Percentiles rank a stretch among this genome's conserved stretches.
Conservation (phyloP, 2,329 filamentous ascomycete species). For the Emergomyces orientalis region DNA sequence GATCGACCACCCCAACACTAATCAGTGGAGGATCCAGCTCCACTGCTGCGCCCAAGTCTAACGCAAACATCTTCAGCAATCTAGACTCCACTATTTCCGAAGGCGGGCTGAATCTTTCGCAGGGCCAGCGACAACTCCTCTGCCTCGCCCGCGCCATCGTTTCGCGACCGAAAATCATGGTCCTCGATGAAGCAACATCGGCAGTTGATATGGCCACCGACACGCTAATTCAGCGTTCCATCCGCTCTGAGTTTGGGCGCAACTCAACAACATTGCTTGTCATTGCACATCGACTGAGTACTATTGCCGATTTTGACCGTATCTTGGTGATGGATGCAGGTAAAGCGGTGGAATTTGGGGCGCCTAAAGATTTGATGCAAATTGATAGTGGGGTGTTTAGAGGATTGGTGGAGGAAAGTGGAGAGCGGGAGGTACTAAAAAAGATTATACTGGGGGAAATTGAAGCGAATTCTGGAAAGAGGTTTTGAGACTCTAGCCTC, state of each 20-base stretch:
- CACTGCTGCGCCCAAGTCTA: constrained; percentile 30
- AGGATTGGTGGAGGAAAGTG: constrained; percentile 43
- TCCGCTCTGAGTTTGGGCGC: constrained; percentile 59
- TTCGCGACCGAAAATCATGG: constrained; percentile 63
- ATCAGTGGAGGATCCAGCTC: constrained; percentile 23
- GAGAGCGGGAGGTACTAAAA: constrained; percentile 26
- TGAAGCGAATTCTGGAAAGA: background rate
- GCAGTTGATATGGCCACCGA: constrained; percentile 73
- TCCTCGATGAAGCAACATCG: constrained; percentile 70
- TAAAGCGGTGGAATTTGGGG: constrained; percentile 57
- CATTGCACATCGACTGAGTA: constrained; percentile 66
- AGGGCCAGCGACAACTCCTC: constrained; percentile 67
- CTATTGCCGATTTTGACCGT: constrained; percentile 66
- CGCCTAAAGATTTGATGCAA: constrained; percentile 53
- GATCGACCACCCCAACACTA: constrained; percentile 15
- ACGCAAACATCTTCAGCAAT: constrained; percentile 53
- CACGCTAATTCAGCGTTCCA: constrained; percentile 61
- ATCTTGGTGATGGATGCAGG: constrained; percentile 64
- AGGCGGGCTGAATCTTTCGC: constrained; percentile 64
- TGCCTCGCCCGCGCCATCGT: constrained; percentile 67
- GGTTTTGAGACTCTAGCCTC: background rate
- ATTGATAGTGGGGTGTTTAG: constrained; percentile 45
- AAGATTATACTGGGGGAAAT: constrained; percentile 19
- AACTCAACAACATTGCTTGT: constrained; percentile 57
- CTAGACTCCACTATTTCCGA: constrained; percentile 58